Evolutionary conservation across 1,284 basidiomycete genomes (phyloP).

Genomic region (Ustilago trichophora): DNA sequence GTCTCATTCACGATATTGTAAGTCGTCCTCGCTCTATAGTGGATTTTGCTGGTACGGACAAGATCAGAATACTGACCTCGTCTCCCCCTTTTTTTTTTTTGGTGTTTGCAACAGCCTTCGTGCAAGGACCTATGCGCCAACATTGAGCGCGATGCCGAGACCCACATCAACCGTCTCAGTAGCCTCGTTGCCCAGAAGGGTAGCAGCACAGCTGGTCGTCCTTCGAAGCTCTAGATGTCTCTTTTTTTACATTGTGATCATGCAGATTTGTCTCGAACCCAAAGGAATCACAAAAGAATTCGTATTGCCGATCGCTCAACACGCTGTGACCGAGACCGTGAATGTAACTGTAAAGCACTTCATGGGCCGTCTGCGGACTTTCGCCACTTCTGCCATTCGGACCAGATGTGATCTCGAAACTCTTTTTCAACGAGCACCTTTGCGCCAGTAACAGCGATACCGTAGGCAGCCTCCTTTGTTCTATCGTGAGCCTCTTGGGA

Average conservation of each 20-base stretch:
- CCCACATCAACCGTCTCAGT: constrained; percentile 70
- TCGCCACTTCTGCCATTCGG: constrained; percentile 46
- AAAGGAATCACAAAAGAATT: no score
- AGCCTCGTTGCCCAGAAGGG: constrained; percentile 35
- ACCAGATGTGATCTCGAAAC: constrained; percentile 57
- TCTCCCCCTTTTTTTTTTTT: no score
- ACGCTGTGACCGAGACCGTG: no score
- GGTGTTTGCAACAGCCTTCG: no score
- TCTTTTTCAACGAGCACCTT: constrained; percentile 64
- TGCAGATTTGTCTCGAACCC: no score
- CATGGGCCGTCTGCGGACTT: constrained; percentile 36
- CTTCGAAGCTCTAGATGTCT: constrained; percentile 40
- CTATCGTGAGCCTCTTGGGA: constrained; percentile 55
- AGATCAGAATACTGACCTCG: no score
- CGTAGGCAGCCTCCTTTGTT: constrained; percentile 66
- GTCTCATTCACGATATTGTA: constrained; percentile 85
- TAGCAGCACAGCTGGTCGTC: constrained; percentile 27
- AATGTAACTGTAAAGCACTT: no score
- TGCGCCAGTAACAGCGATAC: constrained; percentile 64
- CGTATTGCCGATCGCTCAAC: no score
- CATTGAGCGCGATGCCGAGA: constrained; percentile 82
- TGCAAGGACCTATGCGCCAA: constrained; percentile 78
- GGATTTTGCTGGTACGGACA: no score
- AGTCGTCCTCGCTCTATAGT: no score
- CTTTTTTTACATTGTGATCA: no score